phyloP scores from a whole-genome alignment of 2,329 filamentous ascomycete genomes.

The Aaosphaeria arxii region DNA sequence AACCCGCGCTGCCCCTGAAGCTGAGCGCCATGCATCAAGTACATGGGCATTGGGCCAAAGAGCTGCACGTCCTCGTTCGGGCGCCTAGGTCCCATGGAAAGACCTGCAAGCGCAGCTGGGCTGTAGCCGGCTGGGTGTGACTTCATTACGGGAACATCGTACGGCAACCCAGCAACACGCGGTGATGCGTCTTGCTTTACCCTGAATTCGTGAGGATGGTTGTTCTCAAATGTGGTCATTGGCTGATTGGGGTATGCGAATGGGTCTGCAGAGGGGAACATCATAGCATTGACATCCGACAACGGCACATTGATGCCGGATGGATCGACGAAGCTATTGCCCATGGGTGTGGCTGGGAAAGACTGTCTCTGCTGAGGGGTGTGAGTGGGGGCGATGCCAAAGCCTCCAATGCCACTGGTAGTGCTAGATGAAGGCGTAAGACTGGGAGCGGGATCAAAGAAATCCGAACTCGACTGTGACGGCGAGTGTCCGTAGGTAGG shows the following conservation, averaged over 20 bases:
- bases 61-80: constrained; percentile 70
- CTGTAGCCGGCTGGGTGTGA: constrained; percentile 20
- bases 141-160: constrained; percentile 24
- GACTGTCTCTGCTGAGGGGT: constrained; percentile 21
- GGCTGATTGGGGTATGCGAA: constrained; percentile 78
- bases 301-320: constrained; percentile 46
- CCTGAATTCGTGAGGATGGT: constrained; percentile 25
- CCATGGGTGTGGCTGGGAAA: constrained; percentile 27
- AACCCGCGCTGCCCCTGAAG: constrained; percentile 19
- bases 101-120: constrained; percentile 14
- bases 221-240: constrained; percentile 57
- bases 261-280: constrained; percentile 77
- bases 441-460: constrained; percentile 28
- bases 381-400: constrained; percentile 18
- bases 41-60: constrained; percentile 68
- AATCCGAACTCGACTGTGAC: constrained; percentile 22
- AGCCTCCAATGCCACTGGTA: constrained; percentile 23
- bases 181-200: constrained; percentile 20
- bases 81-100: constrained; percentile 13
- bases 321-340: constrained; percentile 27
- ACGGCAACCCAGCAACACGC: constrained; percentile 13
- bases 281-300: constrained; percentile 71
- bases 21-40: constrained; percentile 57
- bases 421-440: constrained; percentile 33
- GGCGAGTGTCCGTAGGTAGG: constrained; percentile 21